Percentiles rank a stretch among this genome's conserved stretches.
These are phyloP conservation scores for Sclerotinia glacialis DNA, from an alignment of 2,329 filamentous ascomycete genomes.

Conservation along the genomic window DNA sequence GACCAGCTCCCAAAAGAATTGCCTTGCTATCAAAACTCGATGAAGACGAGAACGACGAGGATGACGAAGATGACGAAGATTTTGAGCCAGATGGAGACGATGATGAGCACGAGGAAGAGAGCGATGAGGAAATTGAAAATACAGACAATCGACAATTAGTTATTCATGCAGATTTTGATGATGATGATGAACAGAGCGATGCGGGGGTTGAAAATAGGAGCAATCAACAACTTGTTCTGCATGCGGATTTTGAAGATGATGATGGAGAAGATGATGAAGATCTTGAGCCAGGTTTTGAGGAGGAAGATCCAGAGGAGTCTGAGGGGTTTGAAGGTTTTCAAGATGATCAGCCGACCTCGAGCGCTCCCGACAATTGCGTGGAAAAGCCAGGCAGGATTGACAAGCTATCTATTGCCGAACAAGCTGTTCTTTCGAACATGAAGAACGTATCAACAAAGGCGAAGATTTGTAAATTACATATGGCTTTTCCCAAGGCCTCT, in stretches of 20 bases:
- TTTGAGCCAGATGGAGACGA: conserved; percentile 35
- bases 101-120: conserved; percentile 29
- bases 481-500: conserved; percentile 37
- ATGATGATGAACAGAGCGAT: conserved; percentile 39
- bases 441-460: conserved; percentile 27
- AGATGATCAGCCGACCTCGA: background rate
- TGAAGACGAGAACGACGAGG: conserved; percentile 24
- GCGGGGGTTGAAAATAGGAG: conserved; percentile 35
- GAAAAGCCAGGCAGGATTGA: conserved; percentile 8
- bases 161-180: conserved; percentile 40
- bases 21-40: background rate
- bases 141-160: conserved; percentile 27
- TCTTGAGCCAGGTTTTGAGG: conserved; percentile 36
- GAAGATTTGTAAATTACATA: conserved; percentile 36
- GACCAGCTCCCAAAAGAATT: conserved; percentile 34
- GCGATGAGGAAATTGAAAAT: conserved; percentile 39
- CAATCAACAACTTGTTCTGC: conserved; percentile 24
- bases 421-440: conserved; percentile 27
- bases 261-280: conserved; percentile 27
- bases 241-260: conserved; percentile 31
- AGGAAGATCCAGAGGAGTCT: conserved; percentile 12
- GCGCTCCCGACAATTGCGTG: background rate
- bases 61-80: conserved; percentile 27
- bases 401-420: conserved; percentile 19
- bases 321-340: conserved; percentile 6